A percentile compares a stretch with the other conserved stretches of the same genome.
Evolutionary conservation across 495 filamentous ascomycete genomes (phyloP).

Genomic region (Hypoxylon fuscum): DNA sequence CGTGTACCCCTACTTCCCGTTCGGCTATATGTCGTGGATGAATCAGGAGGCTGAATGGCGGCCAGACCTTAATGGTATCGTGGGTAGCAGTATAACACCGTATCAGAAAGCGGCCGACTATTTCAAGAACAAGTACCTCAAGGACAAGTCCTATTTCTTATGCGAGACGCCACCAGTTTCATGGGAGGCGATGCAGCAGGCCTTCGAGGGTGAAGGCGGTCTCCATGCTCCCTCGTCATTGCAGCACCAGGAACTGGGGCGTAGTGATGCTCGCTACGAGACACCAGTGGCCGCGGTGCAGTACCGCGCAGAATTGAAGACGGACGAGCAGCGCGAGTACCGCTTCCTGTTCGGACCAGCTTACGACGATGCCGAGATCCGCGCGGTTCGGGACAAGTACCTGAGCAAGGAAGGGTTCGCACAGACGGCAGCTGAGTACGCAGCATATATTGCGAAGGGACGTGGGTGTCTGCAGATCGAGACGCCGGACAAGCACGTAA

Average conservation of each 20-base stretch:
- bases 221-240: conserved; percentile 61
- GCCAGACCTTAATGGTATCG: conserved; percentile 55
- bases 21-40: conserved; percentile 70
- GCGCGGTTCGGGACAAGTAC: conserved; percentile 56
- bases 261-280: conserved; percentile 63
- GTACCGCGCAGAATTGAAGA: conserved; percentile 54
- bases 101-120: conserved; percentile 66
- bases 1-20: conserved; percentile 65
- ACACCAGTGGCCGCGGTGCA: conserved; percentile 63
- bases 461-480: conserved; percentile 61
- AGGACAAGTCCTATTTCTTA: conserved; percentile 66
- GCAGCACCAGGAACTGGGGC: conserved; percentile 45
- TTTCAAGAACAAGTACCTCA: conserved; percentile 65
- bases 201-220: conserved; percentile 66
- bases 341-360: conserved; percentile 66
- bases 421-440: conserved; percentile 54
- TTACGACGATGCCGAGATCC: conserved; percentile 59
- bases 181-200: conserved; percentile 60
- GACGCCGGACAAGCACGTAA: conserved; percentile 63
- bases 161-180: conserved; percentile 61
- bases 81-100: conserved; percentile 61
- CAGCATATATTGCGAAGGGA: conserved; percentile 58
- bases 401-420: conserved; percentile 60
- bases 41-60: conserved; percentile 64
- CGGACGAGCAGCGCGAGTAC: conserved; percentile 53